Evolutionary conservation across 495 filamentous ascomycete genomes (phyloP), one percentile per base, ranked within the genome.

Genomic region (Rostrohypoxylon terebratum): DNA sequence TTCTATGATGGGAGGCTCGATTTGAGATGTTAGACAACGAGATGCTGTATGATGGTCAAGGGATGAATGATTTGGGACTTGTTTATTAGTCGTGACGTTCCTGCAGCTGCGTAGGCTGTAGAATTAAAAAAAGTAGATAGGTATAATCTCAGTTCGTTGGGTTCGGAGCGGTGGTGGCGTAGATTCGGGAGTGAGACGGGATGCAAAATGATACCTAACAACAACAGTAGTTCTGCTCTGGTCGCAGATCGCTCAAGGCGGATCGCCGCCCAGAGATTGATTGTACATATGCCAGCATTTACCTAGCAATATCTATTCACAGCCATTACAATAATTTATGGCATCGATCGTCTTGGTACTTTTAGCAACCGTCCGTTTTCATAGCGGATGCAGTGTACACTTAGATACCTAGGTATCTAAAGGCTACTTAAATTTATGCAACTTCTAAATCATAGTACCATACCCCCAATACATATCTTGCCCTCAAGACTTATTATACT

Each of bases 141-240:
- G 34, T 16, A 57, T 40, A 57, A 54, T 65, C 66, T 55, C 45
- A 59, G 60, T n/a, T 67, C 57, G 31, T 54, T 18, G 28, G 47
- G 64, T 54, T 60, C 36, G 54, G 60, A 53, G 51, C 28, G 57
- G 66, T 36, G 42, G 20, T 50, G 71, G 57, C 57, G 71, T 65
- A 47, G 62, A 42, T 62, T 70, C 23, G 63, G 42, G 33, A 58
- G 63, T 55, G 58, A 63, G 16, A 69, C 23, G 51, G 66, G 51
- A 64, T 48, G 62, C 44, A 63, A 63, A 68, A 71, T 59, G 69
- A 70, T 74, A 74, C 71, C 66, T 74, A 69, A 55, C 47, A 58
- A 51, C 40, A 59, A 51, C 40, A 68, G 48, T 38, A 38, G 25
- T 33, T 53, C 36, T 53, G 42, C 68, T 16, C 36, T 23, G 7